These are phyloP conservation scores for Hyparrhenia diplandra DNA, from an alignment of 176 grass and related monocot genomes.

Conservation along the genomic window DNA sequence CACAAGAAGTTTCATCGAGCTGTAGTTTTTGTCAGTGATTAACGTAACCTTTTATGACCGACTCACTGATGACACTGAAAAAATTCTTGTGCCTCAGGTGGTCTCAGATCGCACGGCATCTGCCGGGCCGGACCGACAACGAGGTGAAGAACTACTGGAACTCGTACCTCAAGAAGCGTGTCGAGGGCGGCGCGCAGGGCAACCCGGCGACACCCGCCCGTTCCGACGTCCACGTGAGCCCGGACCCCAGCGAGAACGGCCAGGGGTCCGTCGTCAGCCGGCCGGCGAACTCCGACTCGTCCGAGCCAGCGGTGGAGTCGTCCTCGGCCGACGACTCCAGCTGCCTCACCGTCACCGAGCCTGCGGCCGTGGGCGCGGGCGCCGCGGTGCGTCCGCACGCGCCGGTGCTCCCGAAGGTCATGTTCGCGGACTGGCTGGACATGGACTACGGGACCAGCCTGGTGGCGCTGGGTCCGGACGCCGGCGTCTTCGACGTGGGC, in stretches of 20 bases:
- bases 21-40: neutral
- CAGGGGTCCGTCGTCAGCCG: constrained; percentile 14
- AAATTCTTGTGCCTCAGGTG: constrained; percentile 46
- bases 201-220: constrained; percentile 23
- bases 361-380: neutral
- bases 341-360: constrained; percentile 34
- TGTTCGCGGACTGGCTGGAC: constrained; percentile 89
- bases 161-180: constrained; percentile 94
- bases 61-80: neutral
- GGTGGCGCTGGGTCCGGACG: constrained; percentile 16
- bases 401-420: constrained; percentile 64
- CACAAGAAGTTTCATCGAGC: neutral
- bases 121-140: constrained; percentile 92
- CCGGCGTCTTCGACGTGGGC: constrained; percentile 11
- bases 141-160: constrained; percentile 99
- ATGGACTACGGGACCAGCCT: constrained; percentile 50
- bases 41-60: neutral
- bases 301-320: constrained; percentile 34
- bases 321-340: constrained; percentile 48
- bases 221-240: too few relatives aligned
- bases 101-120: constrained; percentile 85
- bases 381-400: constrained; percentile 24
- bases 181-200: constrained; percentile 14
- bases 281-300: constrained; percentile 41
- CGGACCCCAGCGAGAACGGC: neutral